Conservation (phyloP, 306 rosid species). For the Vachellia pachyceras region DNA sequence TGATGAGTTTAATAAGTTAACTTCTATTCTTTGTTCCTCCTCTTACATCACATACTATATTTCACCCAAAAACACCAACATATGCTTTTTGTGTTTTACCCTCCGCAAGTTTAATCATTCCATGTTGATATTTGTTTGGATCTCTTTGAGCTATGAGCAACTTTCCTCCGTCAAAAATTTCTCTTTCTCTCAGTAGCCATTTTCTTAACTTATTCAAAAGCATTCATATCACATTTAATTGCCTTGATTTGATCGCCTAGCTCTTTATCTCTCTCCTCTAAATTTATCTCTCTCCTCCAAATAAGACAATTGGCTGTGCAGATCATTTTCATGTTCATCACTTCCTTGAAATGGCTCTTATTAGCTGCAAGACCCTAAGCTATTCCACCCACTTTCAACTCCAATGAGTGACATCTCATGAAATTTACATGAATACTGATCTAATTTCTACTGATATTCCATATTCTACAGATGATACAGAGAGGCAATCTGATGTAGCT, state of each 20-base stretch:
- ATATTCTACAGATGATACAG: constrained; percentile 29
- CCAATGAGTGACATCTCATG: constrained; percentile 35
- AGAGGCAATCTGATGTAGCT: constrained; percentile 31
- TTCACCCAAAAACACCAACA: not conserved
- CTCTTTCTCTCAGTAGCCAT: constrained; percentile 16
- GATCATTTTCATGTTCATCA: constrained; percentile 25
- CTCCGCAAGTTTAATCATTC: constrained; percentile 41
- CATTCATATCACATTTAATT: constrained; percentile 29
- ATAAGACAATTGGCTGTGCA: constrained; percentile 12
- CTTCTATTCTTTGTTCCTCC: not conserved
- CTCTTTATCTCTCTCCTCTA: no score
- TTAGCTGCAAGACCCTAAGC: constrained; percentile 39
- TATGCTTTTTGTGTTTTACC: not conserved
- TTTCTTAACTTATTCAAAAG: constrained; percentile 23
- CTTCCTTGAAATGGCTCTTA: constrained; percentile 32
- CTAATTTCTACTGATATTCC: constrained; percentile 34
- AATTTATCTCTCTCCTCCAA: constrained; percentile 40
- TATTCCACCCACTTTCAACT: constrained; percentile 28
- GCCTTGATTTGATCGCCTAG: constrained; percentile 38
- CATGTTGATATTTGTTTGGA: constrained; percentile 26
- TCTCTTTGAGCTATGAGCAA: constrained; percentile 32
- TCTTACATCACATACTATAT: not conserved
- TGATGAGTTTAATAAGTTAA: not conserved
- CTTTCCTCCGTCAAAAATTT: constrained; percentile 35
- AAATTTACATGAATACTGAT: constrained; percentile 29